Base-by-base conservation (phyloP, 2,329 filamentous ascomycete genomes). In the Chaetomiaceae sp. region DNA sequence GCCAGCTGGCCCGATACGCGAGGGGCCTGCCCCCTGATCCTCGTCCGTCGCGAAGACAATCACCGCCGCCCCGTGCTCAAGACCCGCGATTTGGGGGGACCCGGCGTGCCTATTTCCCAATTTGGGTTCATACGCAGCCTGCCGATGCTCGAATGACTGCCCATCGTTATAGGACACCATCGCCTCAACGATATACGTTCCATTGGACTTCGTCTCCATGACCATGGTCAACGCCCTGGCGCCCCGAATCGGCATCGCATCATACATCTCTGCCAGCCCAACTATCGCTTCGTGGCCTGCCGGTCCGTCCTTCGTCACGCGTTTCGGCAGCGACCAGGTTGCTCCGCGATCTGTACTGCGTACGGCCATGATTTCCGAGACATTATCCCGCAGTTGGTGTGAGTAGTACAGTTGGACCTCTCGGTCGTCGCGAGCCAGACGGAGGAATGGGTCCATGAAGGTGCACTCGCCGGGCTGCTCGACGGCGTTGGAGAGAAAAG, bases 401-500 rank as follows among this genome's bases (percentile, higher is more conserved):
- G 74, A 76, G 58, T 71, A 78, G 13, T 69, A 73, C 55, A 76
- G 61, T 55, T 76, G 73, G 1, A 76, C 64, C 54, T 72, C 71
- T 54, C 1, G 6, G 16, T 23, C 16, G 5, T 27, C 18, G 10
- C 14, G 5, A 13, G 9, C 14, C 23, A 53, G 29, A 13, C 74
- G 67, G 69, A 78, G 73, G 53, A 77, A 78, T 0, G 75, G 75
- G 59, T 78, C 75, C 75, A 75, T 77, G 16, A 77, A 63, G 0
- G 75, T 75, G 49, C 67, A 74, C 4, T 50, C 46, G 14, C 41
- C 50, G 5, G 21, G 30, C n/a, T 53, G 53, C 64, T 76, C 70
- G 0, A 64, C 65, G 4, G 74, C 75, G 59, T 77, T 74, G 20
- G 72, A 69, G 2, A 71, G 65, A 58, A 67, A 77, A 3, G 55